Conservation (phyloP, 2,329 filamentous ascomycete species). For the Daldinia eschscholtzii region DNA sequence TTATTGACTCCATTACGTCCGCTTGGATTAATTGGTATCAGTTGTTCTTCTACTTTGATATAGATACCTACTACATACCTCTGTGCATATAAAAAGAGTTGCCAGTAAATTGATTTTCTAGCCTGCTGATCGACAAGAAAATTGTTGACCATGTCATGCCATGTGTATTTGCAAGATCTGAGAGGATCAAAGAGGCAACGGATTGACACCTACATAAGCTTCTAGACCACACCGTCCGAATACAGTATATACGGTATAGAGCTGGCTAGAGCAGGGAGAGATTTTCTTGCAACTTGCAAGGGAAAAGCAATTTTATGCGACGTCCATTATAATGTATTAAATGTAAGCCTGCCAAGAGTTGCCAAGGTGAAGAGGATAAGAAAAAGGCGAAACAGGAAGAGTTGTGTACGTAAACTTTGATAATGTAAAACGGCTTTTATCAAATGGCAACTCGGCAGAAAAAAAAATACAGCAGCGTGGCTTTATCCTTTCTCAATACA, state of each 20-base stretch:
- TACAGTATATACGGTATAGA: conserved; percentile 24
- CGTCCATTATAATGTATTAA: conserved; percentile 4
- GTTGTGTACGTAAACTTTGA: background rate
- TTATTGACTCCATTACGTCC: conserved; percentile 7
- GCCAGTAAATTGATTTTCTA: conserved; percentile 21
- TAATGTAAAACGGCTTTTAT: background rate
- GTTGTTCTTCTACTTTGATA: conserved; percentile 4
- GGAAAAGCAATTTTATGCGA: conserved; percentile 6
- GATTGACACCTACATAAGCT: conserved; percentile 30
- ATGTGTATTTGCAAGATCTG: conserved; percentile 39
- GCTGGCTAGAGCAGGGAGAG: conserved; percentile 1
- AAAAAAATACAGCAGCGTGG: background rate
- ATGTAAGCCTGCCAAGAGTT: conserved; percentile 18
- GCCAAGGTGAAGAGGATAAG: background rate
- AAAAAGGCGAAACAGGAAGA: background rate
- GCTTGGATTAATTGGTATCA: conserved; percentile 3
- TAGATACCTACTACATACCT: background rate
- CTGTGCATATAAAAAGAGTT: conserved; percentile 14
- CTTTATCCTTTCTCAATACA: background rate
- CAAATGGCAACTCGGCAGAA: conserved; percentile 1
- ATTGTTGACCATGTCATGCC: conserved; percentile 31
- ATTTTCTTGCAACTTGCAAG: background rate
- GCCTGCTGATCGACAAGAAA: conserved; percentile 36
- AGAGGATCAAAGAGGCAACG: conserved; percentile 35
- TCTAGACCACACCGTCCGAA: conserved; percentile 22